Percentiles rank a stretch among this genome's conserved stretches.
Evolutionary conservation across 129 eudicot genomes (phyloP).

Genomic region (Rutidosis leptorrhynchoides): DNA sequence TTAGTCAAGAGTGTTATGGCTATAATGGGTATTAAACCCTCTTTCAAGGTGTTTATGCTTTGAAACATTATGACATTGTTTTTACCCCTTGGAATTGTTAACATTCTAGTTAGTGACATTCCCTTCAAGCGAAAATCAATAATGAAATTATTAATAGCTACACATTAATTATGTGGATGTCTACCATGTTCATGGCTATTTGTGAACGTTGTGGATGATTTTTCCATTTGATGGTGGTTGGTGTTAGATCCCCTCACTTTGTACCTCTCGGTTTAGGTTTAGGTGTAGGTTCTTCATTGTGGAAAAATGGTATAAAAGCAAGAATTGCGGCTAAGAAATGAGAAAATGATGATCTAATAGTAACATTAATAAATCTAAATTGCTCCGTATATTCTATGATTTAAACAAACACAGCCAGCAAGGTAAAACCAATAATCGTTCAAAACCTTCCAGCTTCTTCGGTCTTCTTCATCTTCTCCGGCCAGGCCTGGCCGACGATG

Average conservation of each 20-base stretch:
- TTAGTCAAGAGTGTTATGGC: conserved; percentile 42
- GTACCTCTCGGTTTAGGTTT: conserved; percentile 39
- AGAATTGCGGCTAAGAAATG: conserved; percentile 40
- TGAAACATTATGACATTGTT: conserved; percentile 53
- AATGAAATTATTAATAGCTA: conserved; percentile 32
- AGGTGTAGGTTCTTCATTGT: too few relatives aligned
- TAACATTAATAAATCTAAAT: too few relatives aligned
- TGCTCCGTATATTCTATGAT: too few relatives aligned
- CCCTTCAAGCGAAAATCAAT: conserved; percentile 46
- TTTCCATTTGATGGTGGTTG: conserved; percentile 38
- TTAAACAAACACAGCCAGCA: too few relatives aligned
- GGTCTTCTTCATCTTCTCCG: too few relatives aligned
- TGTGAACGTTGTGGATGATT: conserved; percentile 39
- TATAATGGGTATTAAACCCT: conserved; percentile 19
- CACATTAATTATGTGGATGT: conserved; percentile 53
- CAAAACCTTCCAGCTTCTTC: too few relatives aligned
- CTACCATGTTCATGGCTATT: conserved; percentile 45
- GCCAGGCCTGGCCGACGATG: too few relatives aligned
- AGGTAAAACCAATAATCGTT: too few relatives aligned
- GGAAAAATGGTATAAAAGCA: conserved; percentile 39
- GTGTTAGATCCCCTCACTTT: conserved; percentile 36
- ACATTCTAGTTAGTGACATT: conserved; percentile 46
- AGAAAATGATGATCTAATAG: conserved; percentile 33
- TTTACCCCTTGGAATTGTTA: conserved; percentile 45
- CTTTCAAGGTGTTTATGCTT: conserved; percentile 44